Evolutionary conservation across 257 asterid species (phyloP).

Genomic region (Fraxinus cuspidata): DNA sequence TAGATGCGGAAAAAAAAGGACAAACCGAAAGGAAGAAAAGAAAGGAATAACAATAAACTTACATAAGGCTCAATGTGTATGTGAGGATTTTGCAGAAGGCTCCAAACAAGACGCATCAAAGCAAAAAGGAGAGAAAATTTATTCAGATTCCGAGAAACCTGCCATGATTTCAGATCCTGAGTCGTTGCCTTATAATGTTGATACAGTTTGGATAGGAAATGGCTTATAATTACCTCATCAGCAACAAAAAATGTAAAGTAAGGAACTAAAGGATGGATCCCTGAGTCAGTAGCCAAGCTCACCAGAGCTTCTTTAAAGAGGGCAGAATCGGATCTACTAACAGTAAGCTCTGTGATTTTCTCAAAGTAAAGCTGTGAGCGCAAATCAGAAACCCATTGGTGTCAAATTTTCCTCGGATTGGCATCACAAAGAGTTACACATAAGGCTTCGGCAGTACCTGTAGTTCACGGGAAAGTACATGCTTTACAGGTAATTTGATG

Average conservation of each 20-base stretch:
- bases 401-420: conserved; percentile 16
- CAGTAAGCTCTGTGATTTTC: conserved; percentile 85
- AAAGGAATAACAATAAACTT: conserved; percentile 37
- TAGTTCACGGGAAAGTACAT: conserved; percentile 92
- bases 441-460: conserved; percentile 57
- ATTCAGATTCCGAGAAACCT: conserved; percentile 86
- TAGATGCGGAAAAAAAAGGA: no score
- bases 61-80: conserved; percentile 95
- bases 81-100: conserved; percentile 93
- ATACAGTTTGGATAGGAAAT: conserved; percentile 15
- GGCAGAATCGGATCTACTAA: conserved; percentile 66
- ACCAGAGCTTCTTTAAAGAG: conserved; percentile 77
- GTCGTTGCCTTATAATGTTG: conserved; percentile 15
- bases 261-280: conserved; percentile 96
- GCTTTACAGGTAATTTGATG: conserved; percentile 89
- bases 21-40: background rate
- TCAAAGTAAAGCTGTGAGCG: conserved; percentile 89
- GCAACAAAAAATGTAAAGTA: conserved; percentile 89
- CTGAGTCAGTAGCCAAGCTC: conserved; percentile 98
- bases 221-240: conserved; percentile 66
- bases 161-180: conserved; percentile 33
- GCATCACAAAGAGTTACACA: conserved; percentile 28
- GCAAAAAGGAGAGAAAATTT: conserved; percentile 76
- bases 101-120: conserved; percentile 93
- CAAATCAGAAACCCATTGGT: conserved; percentile 27